Evolutionary conservation across 2,329 filamentous ascomycete species (phyloP), one percentile per base, ranked within the genome.

Genomic region (Talaromyces sp.): DNA sequence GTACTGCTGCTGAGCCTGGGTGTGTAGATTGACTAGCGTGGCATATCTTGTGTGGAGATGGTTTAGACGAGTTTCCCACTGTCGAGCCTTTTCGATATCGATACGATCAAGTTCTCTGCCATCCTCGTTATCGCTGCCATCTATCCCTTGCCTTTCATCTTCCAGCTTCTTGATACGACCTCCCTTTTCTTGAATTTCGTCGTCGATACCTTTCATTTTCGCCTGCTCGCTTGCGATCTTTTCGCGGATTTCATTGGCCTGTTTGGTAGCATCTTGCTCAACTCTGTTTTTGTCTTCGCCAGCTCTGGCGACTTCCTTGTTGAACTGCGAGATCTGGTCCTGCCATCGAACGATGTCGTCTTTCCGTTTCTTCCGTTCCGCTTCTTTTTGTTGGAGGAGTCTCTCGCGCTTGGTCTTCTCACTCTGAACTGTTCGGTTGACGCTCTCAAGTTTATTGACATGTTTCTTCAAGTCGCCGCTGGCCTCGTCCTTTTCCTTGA

Each of bases 401-500:
- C 82, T 84, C 61, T 97, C 91, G 70, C 91, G 90, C 70, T 93
- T 91, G 0, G 85, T 83, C 68, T 89, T 90, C 63, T 90, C 89
- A 65, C 89, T 90, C 71, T 96, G 89, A 1, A 91, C 89, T 4
- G 87, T 84, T 55, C 92, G 87, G 79, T 96, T 96, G 66, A 90
- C 83, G 59, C 91, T 87, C 73, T 96, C 92, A 5, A 93, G 86
- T 53, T 85, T 86, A 58, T 91, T 88, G 59, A 96, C 88, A 71
- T 94, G 89, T 65, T 89, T 89, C 70, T 90, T 91, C 59, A 97
- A 78, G 70, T 92, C 92, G 52, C 91, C 88, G 56, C 92, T 97
- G 57, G 88, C 90, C 69, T 96, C 92, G 66, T 98, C 94, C 74
- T 96, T 96, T 70, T 96, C 91, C 72, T 91, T 95, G 59, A 95